Evolutionary conservation across 2,329 filamentous ascomycete species (phyloP), one percentile per base, ranked within the genome.

Genomic region (Ceratocystis papillata): DNA sequence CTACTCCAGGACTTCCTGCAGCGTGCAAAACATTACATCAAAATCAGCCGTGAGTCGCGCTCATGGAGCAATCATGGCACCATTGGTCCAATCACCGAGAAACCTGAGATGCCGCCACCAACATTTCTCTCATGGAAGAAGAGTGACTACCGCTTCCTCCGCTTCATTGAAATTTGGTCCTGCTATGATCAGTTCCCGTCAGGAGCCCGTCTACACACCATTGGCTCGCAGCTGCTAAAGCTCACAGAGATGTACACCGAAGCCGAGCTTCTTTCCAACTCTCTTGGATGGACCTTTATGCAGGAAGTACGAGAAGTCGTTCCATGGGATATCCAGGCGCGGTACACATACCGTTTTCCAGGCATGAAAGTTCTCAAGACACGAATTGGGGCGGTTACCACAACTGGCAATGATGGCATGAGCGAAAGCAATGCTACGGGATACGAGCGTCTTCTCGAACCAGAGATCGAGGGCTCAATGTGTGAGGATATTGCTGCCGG

Each of bases 221-320:
- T 87, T 67, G 87, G 86, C 0, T 81, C 87, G 3, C 74, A 83
- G 12, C 79, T 94, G 45, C 73, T 94, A 46, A 82, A 84, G 22
- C 80, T 82, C 7, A 76, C 84, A 0, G 80, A 79, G 0, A 77
- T 85, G 65, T 93, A 93, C 71, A 70, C 74, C 5, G 76, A 81
- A 5, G 75, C 74, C 4, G 74, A 80, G 61, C 73, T 74, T 62
- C 76, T 84, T 46, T 77, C 79, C 28, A 73, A 76, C 15, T 72
- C 73, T 50, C 77, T 79, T 3, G 81, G 81, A 45, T 86, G 83
- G 79, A 80, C 83, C 0, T 90, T 92, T 69, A 75, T 94, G 37
- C 87, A 92, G 71, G 89, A 94, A 73, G 79, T 92, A 50, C 88
- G 88, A 10, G 83, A 85, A 64, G 80, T 90, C 53, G 76, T 82